Percentiles rank a stretch among this genome's conserved stretches.
Evolutionary conservation across 805 yeast species (phyloP).

Genomic region (Saturnispora galanensis): DNA sequence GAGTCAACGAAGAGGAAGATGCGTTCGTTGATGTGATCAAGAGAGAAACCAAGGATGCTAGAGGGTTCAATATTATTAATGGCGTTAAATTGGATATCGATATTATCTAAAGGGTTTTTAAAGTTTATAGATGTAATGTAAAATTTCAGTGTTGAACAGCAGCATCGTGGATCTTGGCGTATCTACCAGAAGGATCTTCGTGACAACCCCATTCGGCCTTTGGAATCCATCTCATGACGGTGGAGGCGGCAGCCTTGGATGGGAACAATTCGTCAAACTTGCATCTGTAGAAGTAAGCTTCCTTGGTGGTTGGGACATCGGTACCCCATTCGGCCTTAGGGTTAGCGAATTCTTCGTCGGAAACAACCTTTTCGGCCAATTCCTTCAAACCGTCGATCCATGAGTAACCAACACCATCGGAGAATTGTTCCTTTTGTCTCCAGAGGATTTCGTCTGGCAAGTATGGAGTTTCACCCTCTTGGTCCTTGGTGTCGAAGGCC

Average conservation of each 20-base stretch:
- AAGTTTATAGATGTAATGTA: neutral
- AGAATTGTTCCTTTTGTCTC: conserved; percentile 99
- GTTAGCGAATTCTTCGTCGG: conserved; percentile 82
- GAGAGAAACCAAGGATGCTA: conserved; percentile 55
- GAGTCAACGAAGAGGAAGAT: conserved; percentile 55
- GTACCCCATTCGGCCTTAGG: conserved; percentile 96
- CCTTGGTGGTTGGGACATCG: conserved; percentile 94
- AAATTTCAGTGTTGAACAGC: conserved; percentile 29
- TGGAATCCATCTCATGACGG: conserved; percentile 99
- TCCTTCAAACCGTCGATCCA: conserved; percentile 99
- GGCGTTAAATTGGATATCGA: conserved; percentile 46
- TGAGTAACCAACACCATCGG: conserved; percentile 98
- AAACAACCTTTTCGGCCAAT: conserved; percentile 73
- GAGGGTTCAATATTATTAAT: conserved; percentile 51
- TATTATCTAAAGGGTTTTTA: conserved; percentile 1
- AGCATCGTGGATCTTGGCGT: conserved; percentile 79
- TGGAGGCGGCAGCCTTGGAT: conserved; percentile 82
- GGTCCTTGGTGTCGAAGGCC: conserved; percentile 91
- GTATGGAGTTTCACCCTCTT: conserved; percentile 70
- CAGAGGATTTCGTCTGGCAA: conserved; percentile 93
- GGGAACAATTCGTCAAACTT: conserved; percentile 93
- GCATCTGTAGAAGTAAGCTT: conserved; percentile 98
- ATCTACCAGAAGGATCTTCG: conserved; percentile 98
- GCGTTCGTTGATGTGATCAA: conserved; percentile 55
- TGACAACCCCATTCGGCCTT: conserved; percentile 99